Percentiles rank a stretch among this genome's conserved stretches.
These are phyloP conservation scores for Cucumis melo DNA, from an alignment of 306 rosid genomes.

Conservation along the genomic window DNA sequence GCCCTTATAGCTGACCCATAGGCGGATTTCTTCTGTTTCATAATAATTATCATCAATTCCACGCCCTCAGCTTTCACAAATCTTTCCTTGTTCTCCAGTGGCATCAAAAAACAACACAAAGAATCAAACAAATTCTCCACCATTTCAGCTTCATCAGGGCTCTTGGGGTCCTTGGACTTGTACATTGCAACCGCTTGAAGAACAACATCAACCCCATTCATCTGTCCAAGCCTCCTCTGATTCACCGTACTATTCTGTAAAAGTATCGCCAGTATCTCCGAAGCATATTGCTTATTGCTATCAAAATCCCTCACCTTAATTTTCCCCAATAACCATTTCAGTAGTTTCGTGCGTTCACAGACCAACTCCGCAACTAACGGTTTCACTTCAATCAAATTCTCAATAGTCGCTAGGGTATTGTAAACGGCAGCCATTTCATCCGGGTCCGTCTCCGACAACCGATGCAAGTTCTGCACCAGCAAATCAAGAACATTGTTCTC, in stretches of 20 bases:
- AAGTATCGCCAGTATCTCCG: constrained; percentile 83
- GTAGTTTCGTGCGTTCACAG: constrained; percentile 65
- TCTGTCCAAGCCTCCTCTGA: constrained; percentile 79
- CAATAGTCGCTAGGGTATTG: constrained; percentile 57
- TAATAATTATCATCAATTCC: constrained; percentile 86
- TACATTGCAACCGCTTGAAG: constrained; percentile 97
- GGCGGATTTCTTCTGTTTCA: constrained; percentile 93
- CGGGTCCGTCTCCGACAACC: constrained; percentile 52
- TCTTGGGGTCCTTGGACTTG: constrained; percentile 81
- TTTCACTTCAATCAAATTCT: constrained; percentile 85
- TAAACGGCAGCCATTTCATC: constrained; percentile 65
- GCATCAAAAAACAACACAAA: constrained; percentile 90
- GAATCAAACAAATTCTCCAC: constrained; percentile 86
- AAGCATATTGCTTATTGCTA: constrained; percentile 76
- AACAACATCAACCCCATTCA: constrained; percentile 89
- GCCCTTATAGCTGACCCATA: constrained; percentile 91
- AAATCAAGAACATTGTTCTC: constrained; percentile 75
- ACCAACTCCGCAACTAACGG: constrained; percentile 80
- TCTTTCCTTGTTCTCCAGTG: constrained; percentile 84
- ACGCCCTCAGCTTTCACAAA: constrained; percentile 96
- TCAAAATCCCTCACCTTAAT: constrained; percentile 88
- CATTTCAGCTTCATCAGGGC: constrained; percentile 84
- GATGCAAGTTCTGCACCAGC: constrained; percentile 61
- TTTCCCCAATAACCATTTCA: constrained; percentile 83
- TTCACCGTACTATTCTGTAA: constrained; percentile 67